Conservation (phyloP, 371 early-diverging fungal species). For the Sporodiniella umbellata region DNA sequence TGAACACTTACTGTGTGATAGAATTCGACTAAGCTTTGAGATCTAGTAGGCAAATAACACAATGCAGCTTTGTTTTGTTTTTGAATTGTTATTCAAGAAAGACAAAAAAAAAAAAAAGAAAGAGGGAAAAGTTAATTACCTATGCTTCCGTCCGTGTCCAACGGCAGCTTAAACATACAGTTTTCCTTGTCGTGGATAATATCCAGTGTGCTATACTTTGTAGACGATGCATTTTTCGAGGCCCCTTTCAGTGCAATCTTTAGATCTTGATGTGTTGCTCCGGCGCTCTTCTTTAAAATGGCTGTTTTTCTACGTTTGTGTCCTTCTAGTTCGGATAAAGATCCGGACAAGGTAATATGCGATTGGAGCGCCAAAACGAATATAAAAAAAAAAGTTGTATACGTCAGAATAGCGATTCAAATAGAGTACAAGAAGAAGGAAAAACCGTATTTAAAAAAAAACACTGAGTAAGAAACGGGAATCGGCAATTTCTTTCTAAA, state of each 20-base stretch:
- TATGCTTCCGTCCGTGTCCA: slow-evolving; percentile 17
- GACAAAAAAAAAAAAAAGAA: background rate
- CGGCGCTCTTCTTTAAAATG: background rate
- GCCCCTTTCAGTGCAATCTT: too few relatives aligned
- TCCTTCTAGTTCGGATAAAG: slow-evolving; percentile 17
- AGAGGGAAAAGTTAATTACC: slow-evolving; percentile 7
- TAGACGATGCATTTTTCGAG: too few relatives aligned
- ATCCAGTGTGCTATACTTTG: background rate
- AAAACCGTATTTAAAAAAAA: slow-evolving; percentile 13
- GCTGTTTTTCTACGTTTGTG: slow-evolving; percentile 20
- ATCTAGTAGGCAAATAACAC: slow-evolving; percentile 26
- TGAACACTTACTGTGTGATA: slow-evolving; percentile 17
- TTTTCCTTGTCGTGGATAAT: slow-evolving; percentile 19
- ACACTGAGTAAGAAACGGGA: background rate
- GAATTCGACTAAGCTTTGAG: slow-evolving; percentile 21
- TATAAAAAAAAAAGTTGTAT: background rate
- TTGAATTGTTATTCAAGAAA: background rate
- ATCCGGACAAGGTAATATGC: slow-evolving; percentile 6
- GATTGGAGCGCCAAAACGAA: slow-evolving; percentile 23
- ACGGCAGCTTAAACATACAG: slow-evolving; percentile 23
- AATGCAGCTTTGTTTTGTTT: slow-evolving; percentile 17
- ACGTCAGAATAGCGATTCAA: background rate
- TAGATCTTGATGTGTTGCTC: too few relatives aligned
- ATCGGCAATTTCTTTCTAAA: background rate
- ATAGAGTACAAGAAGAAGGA: slow-evolving; percentile 7